Percentiles rank a stretch among this genome's conserved stretches.
These are phyloP conservation scores for Paraconiothyrium brasiliense DNA, from an alignment of 2,329 filamentous ascomycete species.

Conservation along the genomic window DNA sequence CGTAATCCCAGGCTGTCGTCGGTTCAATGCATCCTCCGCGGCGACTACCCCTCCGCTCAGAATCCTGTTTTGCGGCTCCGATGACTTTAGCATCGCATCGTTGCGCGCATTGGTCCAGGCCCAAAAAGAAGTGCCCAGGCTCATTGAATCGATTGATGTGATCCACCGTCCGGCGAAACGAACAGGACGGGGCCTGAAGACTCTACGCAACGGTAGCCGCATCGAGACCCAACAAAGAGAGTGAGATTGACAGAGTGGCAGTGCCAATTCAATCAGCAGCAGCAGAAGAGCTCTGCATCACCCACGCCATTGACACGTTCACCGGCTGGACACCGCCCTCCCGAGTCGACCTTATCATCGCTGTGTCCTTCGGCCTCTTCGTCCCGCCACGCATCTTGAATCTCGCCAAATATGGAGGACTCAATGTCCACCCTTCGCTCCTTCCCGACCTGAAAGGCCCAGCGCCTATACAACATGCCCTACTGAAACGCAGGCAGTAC, in stretches of 20 bases:
- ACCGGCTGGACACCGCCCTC: slow-evolving; percentile 70
- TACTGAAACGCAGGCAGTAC: slow-evolving; percentile 67
- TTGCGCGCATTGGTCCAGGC: slow-evolving; percentile 74
- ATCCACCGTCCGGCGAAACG: slow-evolving; percentile 81
- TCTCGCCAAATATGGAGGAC: slow-evolving; percentile 78
- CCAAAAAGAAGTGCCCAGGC: slow-evolving; percentile 48
- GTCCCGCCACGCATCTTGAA: slow-evolving; percentile 80
- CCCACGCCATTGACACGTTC: slow-evolving; percentile 82
- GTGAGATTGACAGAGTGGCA: slow-evolving; percentile 44
- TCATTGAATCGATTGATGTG: slow-evolving; percentile 78
- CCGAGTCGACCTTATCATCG: slow-evolving; percentile 77
- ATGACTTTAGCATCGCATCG: slow-evolving; percentile 85
- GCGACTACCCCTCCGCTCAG: slow-evolving; percentile 64
- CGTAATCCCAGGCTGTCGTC: slow-evolving; percentile 15
- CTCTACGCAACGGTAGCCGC: slow-evolving; percentile 68
- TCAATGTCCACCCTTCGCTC: slow-evolving; percentile 93
- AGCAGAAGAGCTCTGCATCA: slow-evolving; percentile 71
- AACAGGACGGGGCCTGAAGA: slow-evolving; percentile 78
- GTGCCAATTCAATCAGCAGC: slow-evolving; percentile 74
- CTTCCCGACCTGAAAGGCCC: slow-evolving; percentile 87
- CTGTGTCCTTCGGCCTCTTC: slow-evolving; percentile 93
- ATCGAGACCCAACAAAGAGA: not conserved
- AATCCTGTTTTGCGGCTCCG: slow-evolving; percentile 94
- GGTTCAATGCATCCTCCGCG: slow-evolving; percentile 23
- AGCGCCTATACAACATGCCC: slow-evolving; percentile 85